Percentiles rank a stretch among this genome's conserved stretches.
Evolutionary conservation across 441 rosid genomes (phyloP).

Genomic region (Adansonia rubrostipa): DNA sequence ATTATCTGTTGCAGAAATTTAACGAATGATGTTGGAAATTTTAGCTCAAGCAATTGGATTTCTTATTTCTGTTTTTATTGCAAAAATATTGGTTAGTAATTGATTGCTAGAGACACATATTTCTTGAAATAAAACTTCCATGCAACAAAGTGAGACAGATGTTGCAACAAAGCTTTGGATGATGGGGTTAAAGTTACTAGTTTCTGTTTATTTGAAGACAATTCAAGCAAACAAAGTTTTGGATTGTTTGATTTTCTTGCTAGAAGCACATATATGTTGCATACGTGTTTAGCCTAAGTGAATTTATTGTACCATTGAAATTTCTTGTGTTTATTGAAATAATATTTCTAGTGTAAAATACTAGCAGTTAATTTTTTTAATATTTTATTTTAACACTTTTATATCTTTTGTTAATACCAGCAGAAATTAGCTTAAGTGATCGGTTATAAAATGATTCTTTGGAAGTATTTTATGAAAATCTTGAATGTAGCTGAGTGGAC

Average conservation of each 20-base stretch:
- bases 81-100: conserved; percentile 12
- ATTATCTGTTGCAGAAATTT: background rate
- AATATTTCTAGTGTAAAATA: background rate
- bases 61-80: background rate
- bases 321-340: conserved; percentile 5
- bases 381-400: background rate
- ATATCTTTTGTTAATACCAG: background rate
- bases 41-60: conserved; percentile 8
- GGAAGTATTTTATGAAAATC: background rate
- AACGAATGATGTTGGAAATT: conserved; percentile 2
- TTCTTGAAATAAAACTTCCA: background rate
- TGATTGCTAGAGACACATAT: background rate
- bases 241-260: no score
- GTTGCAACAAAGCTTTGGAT: background rate
- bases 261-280: background rate
- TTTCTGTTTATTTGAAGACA: background rate
- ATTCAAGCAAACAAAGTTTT: background rate
- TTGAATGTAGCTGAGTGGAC: background rate
- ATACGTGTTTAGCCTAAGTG: background rate
- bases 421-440: background rate
- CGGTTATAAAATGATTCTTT: background rate
- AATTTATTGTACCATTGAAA: background rate
- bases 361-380: background rate
- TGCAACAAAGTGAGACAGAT: background rate
- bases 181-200: background rate